These are phyloP conservation scores for Mycosphaerelloides madeirae DNA, from an alignment of 2,329 filamentous ascomycete species.

Conservation along the genomic window DNA sequence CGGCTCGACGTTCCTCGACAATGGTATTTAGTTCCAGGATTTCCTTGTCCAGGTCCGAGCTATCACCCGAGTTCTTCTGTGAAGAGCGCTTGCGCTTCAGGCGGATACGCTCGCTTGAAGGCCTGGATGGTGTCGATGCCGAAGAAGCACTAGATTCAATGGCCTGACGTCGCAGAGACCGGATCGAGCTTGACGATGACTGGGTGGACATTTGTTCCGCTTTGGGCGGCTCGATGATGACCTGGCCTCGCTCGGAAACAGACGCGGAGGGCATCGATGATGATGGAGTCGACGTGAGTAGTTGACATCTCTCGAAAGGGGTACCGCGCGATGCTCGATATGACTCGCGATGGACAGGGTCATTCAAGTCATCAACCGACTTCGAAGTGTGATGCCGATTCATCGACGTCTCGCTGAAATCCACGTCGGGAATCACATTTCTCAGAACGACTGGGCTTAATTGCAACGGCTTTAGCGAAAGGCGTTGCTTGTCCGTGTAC, in stretches of 20 bases:
- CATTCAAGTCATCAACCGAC: background rate
- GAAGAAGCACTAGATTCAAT: constrained; percentile 14
- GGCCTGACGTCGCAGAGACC: constrained; percentile 35
- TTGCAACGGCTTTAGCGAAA: constrained; percentile 27
- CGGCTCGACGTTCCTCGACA: constrained; percentile 44
- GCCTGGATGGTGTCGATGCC: constrained; percentile 8
- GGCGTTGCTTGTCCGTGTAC: constrained; percentile 27
- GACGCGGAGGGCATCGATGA: background rate
- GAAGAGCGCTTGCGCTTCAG: constrained; percentile 32
- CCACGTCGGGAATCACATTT: constrained; percentile 1
- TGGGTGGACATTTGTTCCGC: constrained; percentile 14
- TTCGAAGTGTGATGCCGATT: background rate
- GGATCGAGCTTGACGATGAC: constrained; percentile 29
- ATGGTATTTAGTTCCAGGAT: constrained; percentile 48
- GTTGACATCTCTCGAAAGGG: constrained; percentile 18
- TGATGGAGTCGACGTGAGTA: constrained; percentile 1
- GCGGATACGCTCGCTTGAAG: constrained; percentile 31
- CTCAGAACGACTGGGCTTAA: constrained; percentile 25
- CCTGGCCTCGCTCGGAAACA: constrained; percentile 1
- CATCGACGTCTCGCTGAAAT: background rate
- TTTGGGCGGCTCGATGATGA: background rate
- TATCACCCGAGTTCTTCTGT: constrained; percentile 20
- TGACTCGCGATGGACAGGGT: background rate
- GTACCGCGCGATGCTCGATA: constrained; percentile 11
- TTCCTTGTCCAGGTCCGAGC: constrained; percentile 40